Evolutionary conservation across 2,329 filamentous ascomycete genomes (phyloP).

Genomic region (Colletotrichum incanum): DNA sequence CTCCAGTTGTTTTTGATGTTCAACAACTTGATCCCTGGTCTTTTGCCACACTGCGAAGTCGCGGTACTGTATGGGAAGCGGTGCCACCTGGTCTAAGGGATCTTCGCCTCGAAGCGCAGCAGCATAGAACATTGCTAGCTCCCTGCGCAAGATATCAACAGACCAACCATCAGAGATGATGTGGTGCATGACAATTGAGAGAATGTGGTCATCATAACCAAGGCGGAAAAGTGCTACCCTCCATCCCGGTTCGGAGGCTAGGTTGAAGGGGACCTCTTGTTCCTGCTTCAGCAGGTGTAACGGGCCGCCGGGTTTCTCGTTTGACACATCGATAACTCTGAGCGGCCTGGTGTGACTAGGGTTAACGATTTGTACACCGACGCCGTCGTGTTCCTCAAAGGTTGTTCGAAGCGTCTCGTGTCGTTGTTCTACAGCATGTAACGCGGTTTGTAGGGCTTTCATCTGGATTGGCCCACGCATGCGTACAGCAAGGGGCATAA

Average conservation of each 20-base stretch:
- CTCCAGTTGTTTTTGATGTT: constrained; percentile 43
- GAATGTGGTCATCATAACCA: constrained; percentile 41
- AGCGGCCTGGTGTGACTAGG: constrained; percentile 12
- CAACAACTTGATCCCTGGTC: constrained; percentile 32
- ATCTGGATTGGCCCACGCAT: background rate
- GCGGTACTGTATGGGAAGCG: constrained; percentile 47
- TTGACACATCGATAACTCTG: constrained; percentile 10
- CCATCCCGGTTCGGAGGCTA: constrained; percentile 46
- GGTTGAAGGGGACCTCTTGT: constrained; percentile 46
- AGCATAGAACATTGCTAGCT: constrained; percentile 46
- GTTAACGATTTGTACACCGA: constrained; percentile 22
- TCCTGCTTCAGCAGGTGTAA: constrained; percentile 26
- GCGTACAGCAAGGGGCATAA: background rate
- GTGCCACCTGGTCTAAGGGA: constrained; percentile 35
- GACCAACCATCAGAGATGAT: constrained; percentile 52
- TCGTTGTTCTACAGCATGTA: background rate
- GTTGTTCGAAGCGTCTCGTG: constrained; percentile 19
- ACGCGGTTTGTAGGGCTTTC: background rate
- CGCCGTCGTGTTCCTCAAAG: constrained; percentile 10
- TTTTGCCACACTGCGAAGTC: constrained; percentile 48
- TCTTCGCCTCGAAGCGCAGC: constrained; percentile 38
- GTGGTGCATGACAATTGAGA: constrained; percentile 51
- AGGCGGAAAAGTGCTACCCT: constrained; percentile 43
- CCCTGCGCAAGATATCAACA: constrained; percentile 45
- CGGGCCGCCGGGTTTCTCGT: constrained; percentile 2